Evolutionary conservation across 2,329 filamentous ascomycete species (phyloP).

Genomic region (Exophiala sideris): DNA sequence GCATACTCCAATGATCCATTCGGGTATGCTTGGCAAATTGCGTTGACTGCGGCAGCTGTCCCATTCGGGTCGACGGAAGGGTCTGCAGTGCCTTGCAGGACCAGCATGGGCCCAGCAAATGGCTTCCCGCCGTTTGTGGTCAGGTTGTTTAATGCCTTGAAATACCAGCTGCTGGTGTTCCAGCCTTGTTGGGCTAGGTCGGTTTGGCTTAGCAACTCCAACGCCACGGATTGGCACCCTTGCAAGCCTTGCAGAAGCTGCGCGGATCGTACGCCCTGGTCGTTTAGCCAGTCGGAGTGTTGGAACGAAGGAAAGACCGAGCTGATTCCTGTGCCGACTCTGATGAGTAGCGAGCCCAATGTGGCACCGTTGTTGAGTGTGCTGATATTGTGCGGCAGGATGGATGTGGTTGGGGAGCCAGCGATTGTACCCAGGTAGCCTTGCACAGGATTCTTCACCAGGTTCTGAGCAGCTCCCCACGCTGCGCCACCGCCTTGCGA

Average conservation of each 20-base stretch:
- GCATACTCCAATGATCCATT: slow-evolving; percentile 29
- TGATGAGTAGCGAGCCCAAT: neutral
- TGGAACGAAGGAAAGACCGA: neutral
- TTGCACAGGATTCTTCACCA: slow-evolving; percentile 31
- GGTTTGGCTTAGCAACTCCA: slow-evolving; percentile 13
- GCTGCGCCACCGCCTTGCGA: slow-evolving; percentile 47
- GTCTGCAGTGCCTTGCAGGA: slow-evolving; percentile 32
- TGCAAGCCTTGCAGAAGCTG: slow-evolving; percentile 25
- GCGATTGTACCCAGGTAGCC: slow-evolving; percentile 20
- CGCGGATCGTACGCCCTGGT: neutral
- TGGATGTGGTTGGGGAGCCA: neutral
- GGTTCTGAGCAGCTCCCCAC: slow-evolving; percentile 41
- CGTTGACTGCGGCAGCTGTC: slow-evolving; percentile 25
- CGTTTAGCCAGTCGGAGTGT: neutral
- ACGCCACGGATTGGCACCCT: slow-evolving; percentile 21
- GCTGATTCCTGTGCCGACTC: neutral
- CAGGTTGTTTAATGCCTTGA: slow-evolving; percentile 16
- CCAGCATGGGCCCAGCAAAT: slow-evolving; percentile 32
- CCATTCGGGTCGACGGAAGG: slow-evolving; percentile 22
- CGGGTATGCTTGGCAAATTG: slow-evolving; percentile 27
- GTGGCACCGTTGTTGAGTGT: neutral
- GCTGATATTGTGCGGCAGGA: neutral
- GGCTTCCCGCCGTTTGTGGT: neutral
- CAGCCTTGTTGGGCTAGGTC: slow-evolving; percentile 21
- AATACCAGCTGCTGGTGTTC: slow-evolving; percentile 17